Conservation (phyloP, 2,329 filamentous ascomycete species). For the Madurella mycetomatis region DNA sequence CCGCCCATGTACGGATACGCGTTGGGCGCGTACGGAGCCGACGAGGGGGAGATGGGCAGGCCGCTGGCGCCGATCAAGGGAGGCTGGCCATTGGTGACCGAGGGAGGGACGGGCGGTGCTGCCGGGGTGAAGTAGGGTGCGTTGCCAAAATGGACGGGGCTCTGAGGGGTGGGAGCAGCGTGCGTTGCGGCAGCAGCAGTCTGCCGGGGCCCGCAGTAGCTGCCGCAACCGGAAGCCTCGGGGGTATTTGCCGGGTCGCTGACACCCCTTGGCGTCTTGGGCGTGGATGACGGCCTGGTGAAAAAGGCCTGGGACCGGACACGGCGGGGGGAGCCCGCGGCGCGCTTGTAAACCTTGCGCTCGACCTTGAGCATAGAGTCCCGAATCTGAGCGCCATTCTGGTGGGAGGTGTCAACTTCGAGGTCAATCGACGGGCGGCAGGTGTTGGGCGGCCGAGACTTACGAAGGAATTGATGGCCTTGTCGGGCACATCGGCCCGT, state of each 20-base stretch:
- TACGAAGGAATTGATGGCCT: conserved; percentile 13
- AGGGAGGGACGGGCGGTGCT: neutral
- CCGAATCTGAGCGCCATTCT: conserved; percentile 8
- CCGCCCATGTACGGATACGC: conserved; percentile 9
- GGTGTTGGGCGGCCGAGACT: conserved; percentile 1
- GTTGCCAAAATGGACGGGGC: neutral
- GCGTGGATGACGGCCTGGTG: conserved; percentile 3
- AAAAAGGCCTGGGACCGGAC: conserved; percentile 14
- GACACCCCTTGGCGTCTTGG: conserved; percentile 5
- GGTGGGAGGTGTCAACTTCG: conserved; percentile 8
- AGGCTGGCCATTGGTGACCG: neutral
- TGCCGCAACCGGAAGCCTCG: too few species aligned
- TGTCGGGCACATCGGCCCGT: conserved; percentile 11
- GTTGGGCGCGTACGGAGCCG: neutral
- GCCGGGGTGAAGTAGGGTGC: neutral
- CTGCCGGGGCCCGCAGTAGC: too few species aligned
- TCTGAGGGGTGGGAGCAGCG: too few species aligned
- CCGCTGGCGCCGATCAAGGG: conserved; percentile 4
- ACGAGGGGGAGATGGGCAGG: conserved; percentile 7
- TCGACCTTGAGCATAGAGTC: conserved; percentile 14
- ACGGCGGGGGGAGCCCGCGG: conserved; percentile 7
- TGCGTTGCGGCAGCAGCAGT: too few species aligned
- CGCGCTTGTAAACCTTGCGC: conserved; percentile 18
- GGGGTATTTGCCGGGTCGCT: too few species aligned
- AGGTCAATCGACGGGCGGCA: neutral